phyloP scores from a whole-genome alignment of 768 basidiomycete genomes.

The Trametes sanguinea region DNA sequence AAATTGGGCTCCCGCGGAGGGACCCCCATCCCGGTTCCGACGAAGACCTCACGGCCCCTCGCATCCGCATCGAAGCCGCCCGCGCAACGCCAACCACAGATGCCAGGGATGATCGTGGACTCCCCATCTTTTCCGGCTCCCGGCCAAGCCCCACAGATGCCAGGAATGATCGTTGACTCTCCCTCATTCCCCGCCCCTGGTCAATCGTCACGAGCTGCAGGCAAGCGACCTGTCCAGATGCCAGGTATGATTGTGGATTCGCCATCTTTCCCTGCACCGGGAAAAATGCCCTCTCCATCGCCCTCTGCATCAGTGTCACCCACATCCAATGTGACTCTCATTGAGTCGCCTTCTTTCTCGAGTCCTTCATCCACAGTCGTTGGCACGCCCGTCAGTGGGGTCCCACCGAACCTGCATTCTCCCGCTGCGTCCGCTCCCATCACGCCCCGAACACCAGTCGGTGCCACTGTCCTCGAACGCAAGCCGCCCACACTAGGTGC shows the following conservation, averaged over 20 bases:
- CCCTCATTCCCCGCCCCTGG: constrained; percentile 27
- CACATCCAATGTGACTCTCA: constrained; percentile 1
- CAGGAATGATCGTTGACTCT: constrained; percentile 31
- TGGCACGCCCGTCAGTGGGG: constrained; percentile 2
- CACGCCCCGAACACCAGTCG: constrained; percentile 3
- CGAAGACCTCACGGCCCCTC: constrained; percentile 13
- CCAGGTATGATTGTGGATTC: constrained; percentile 3
- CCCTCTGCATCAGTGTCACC: too few relatives aligned
- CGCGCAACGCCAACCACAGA: not conserved
- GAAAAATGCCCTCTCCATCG: too few relatives aligned
- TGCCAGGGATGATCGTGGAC: constrained; percentile 1
- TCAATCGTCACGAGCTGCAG: too few relatives aligned
- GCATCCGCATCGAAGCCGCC: not conserved
- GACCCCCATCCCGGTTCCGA: constrained; percentile 20
- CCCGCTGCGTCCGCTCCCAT: not conserved
- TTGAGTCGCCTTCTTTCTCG: constrained; percentile 31
- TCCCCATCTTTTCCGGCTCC: not conserved
- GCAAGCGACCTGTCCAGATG: too few relatives aligned
- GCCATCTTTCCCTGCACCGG: constrained; percentile 12
- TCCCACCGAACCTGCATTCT: not conserved
- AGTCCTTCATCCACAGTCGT: constrained; percentile 10
- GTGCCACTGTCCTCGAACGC: constrained; percentile 17
- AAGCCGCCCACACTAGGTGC: constrained; percentile 22
- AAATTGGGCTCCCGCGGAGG: constrained; percentile 22
- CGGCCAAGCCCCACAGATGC: constrained; percentile 23